These are phyloP conservation scores for Hippophae gyantsensis DNA, from an alignment of 306 rosid genomes.

Conservation along the genomic window DNA sequence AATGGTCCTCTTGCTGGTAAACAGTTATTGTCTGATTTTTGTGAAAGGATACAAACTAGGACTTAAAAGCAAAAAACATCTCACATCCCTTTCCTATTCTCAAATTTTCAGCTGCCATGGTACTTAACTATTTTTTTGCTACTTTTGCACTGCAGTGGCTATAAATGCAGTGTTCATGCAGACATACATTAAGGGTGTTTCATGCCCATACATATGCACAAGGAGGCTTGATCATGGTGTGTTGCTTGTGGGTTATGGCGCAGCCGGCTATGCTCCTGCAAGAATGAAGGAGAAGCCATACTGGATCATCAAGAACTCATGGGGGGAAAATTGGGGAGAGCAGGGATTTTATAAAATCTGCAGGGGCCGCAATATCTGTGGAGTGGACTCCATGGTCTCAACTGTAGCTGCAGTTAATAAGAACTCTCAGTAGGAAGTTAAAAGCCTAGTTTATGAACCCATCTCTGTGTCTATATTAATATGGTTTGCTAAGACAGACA, in stretches of 20 bases:
- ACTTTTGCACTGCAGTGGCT: slow-evolving; percentile 76
- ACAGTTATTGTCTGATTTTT: neutral
- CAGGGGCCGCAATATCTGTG: slow-evolving; percentile 72
- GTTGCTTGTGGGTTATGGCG: slow-evolving; percentile 74
- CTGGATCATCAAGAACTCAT: slow-evolving; percentile 91
- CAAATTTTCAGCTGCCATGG: no score
- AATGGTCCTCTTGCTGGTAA: slow-evolving; percentile 94
- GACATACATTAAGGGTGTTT: slow-evolving; percentile 79
- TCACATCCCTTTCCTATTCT: no score
- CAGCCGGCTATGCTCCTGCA: slow-evolving; percentile 58
- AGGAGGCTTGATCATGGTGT: slow-evolving; percentile 73
- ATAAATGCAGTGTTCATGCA: slow-evolving; percentile 96
- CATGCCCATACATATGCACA: slow-evolving; percentile 90
- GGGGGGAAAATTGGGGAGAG: slow-evolving; percentile 98
- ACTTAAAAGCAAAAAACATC: no score
- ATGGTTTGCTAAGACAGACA: neutral
- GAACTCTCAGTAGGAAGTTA: slow-evolving; percentile 14
- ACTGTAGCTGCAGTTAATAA: slow-evolving; percentile 60
- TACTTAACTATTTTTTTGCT: neutral
- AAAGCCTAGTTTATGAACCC: neutral
- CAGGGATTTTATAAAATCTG: slow-evolving; percentile 83
- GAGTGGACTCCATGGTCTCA: slow-evolving; percentile 82
- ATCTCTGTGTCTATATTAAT: neutral
- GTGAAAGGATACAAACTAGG: no score
- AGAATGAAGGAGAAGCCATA: slow-evolving; percentile 80